phyloP scores from a whole-genome alignment of 352 stramenopile species.

The Phytophthora crassamura region DNA sequence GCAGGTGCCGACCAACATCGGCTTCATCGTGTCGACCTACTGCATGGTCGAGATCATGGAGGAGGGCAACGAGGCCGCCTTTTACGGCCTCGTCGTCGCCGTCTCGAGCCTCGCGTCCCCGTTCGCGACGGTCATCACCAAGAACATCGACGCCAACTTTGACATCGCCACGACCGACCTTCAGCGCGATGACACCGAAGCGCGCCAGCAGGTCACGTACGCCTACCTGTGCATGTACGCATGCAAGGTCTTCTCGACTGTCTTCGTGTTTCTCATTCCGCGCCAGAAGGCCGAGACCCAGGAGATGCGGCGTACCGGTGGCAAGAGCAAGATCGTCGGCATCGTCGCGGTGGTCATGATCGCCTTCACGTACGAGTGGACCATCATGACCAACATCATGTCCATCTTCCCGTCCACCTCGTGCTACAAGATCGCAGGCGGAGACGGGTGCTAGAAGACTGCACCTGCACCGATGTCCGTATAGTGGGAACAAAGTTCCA shows the following conservation, averaged over 20 bases:
- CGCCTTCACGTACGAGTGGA: slow-evolving; percentile 56
- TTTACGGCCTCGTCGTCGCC: slow-evolving; percentile 56
- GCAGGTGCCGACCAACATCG: slow-evolving; percentile 49
- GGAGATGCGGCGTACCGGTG: slow-evolving; percentile 47
- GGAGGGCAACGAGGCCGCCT: slow-evolving; percentile 52
- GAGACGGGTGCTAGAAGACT: slow-evolving; percentile 40
- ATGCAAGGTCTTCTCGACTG: slow-evolving; percentile 47
- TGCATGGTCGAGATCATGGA: slow-evolving; percentile 62
- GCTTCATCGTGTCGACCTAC: slow-evolving; percentile 61
- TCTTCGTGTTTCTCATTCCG: slow-evolving; percentile 57
- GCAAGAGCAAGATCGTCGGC: slow-evolving; percentile 46
- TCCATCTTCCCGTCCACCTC: slow-evolving; percentile 52
- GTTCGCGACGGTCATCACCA: slow-evolving; percentile 58
- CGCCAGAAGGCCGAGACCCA: slow-evolving; percentile 58
- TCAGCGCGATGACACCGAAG: slow-evolving; percentile 42
- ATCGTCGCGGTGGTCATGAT: slow-evolving; percentile 45
- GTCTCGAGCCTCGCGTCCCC: slow-evolving; percentile 48
- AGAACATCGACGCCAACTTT: slow-evolving; percentile 64
- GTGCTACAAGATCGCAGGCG: slow-evolving; percentile 53
- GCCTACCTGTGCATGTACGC: slow-evolving; percentile 47
- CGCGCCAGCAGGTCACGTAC: slow-evolving; percentile 48
- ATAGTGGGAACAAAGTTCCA: neutral
- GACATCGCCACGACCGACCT: slow-evolving; percentile 46
- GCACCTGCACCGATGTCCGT: neutral
- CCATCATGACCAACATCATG: slow-evolving; percentile 64